Percentiles rank a stretch among this genome's conserved stretches.
These are phyloP conservation scores for Fusarium nodosum DNA, from an alignment of 2,329 filamentous ascomycete species.

Conservation along the genomic window DNA sequence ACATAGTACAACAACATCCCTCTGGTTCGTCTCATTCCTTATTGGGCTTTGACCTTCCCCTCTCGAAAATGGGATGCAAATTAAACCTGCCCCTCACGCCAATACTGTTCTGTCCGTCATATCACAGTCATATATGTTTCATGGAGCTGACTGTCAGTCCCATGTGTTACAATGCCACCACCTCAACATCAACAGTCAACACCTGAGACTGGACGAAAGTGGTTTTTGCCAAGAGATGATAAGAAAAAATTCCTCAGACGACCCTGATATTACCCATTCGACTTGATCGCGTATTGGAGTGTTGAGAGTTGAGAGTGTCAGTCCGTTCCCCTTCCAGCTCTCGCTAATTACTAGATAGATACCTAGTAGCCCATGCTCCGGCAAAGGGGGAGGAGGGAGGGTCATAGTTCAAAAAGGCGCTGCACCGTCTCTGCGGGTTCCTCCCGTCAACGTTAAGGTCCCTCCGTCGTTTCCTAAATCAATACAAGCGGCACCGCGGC, in stretches of 20 bases:
- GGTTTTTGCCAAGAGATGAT: background rate
- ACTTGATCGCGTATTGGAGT: conserved; percentile 10
- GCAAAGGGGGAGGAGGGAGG: conserved; percentile 26
- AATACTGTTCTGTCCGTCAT: conserved; percentile 18
- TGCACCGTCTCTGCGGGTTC: conserved; percentile 38
- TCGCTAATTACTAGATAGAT: conserved; percentile 4
- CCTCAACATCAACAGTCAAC: conserved; percentile 26
- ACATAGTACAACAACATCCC: conserved; percentile 20
- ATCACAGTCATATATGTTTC: conserved; percentile 11
- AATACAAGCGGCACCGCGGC: conserved; percentile 27
- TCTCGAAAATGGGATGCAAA: conserved; percentile 36
- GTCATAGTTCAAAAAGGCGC: conserved; percentile 24
- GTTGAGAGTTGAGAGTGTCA: conserved; percentile 7
- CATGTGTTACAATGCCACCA: conserved; percentile 19
- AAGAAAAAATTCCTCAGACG: background rate
- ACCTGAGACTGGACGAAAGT: conserved; percentile 8
- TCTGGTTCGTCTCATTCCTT: conserved; percentile 34
- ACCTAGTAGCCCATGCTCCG: conserved; percentile 24
- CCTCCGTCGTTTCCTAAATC: conserved; percentile 25
- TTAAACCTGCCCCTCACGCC: conserved; percentile 42
- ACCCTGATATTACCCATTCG: conserved; percentile 2
- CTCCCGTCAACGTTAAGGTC: conserved; percentile 38
- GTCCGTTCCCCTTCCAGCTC: conserved; percentile 17
- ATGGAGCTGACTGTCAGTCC: conserved; percentile 14
- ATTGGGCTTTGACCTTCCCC: conserved; percentile 28